Base-by-base conservation (phyloP, 768 basidiomycete genomes). In the Suillus weaverae region DNA sequence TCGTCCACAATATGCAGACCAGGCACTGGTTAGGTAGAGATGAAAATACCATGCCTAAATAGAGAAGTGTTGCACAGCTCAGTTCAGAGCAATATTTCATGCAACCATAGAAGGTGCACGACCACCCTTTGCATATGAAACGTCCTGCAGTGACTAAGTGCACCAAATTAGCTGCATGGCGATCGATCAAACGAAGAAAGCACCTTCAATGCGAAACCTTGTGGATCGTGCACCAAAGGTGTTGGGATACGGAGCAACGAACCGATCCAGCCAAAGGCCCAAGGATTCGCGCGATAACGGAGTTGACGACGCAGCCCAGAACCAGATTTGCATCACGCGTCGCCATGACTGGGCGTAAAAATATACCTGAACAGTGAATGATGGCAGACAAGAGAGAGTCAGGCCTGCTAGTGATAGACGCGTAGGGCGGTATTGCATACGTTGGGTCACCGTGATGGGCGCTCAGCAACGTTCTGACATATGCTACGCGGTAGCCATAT, bases 41-140 rank as follows among this genome's bases (percentile, higher is more conserved):
- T 14, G 48, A 26, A 14, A 50, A 1, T 50, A 6, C 48, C 14
- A 14, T 16, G 26, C 26, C 26, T 26, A 30, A 13, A 26, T 7
- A 7, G 26, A 50, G 48, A 50, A 48, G 22, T 6, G 11, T 13
- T n/a, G n/a, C 44, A 46, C 4, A 46, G n/a, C n/a, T n/a, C 20
- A 50, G 22, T 5, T 26, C 46, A 26, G 1, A 26, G 14, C 16
- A 30, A 30, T 51, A 51, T 51, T 3, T 30, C 50, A 30, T 30
- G 22, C 33, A 63, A 36, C 18, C 32, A 65, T 22, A 33, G 20
- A 44, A 41, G 30, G 30, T 64, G 32, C 67, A 72, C 65, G 67
- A 5, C 73, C 77, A 35, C 73, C 77, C 18, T 77, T 67, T 20
- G 70, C 77, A 51, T 78, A 76, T n/a, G 73, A 38, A 14, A 73